Base-by-base conservation (phyloP, 1,139 yeast species). In the Yamadazyma triangularis region DNA sequence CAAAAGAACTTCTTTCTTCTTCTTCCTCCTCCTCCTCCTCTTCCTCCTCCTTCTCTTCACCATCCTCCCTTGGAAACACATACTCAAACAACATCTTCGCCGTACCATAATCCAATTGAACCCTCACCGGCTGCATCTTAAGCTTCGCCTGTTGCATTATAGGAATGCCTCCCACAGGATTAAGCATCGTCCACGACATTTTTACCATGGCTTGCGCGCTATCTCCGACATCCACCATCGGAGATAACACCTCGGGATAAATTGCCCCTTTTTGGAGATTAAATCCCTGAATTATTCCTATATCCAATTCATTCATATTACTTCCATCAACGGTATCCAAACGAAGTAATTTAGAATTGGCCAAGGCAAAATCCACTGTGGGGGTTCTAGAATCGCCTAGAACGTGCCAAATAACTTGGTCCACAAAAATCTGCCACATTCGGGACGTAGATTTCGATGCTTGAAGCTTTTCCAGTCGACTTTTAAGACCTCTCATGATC, bases 161-260 rank as follows among this genome's bases (percentile, higher is more conserved):
- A 0, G 80, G 70, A 28, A 88, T 88, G 3, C 96, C 96, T 4
- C 96, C 96, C 33, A 88, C 84, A 0, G 94, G 86, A 24, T 76
- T 79, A 28, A 82, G 63, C 71, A 81, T 68, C 7, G 74, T 70
- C 96, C 96, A 88, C 11, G 68, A 63, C 30, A 83, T 61, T 23
- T 63, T 56, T 9, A 85, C 60, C 41, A 85, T 47, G 1, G 77
- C 70, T 10, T 30, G 32, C 4, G 29, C 27, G 3, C 33, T 21
- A 12, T 35, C 33, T n/a, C 38, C 37, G 8, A 6, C 5, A 2
- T 50, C 54, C 19, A 51, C 34, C 7, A 51, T 63, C 2, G 91
- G 89, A 0, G 81, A 63, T 21, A 89, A 58, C 24, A 91, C 57
- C 39, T 85, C 88, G 0, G 94, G 91, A 47, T 80, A 85, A 2